phyloP scores from a whole-genome alignment of 306 rosid genomes.

The Gastrolobium bilobum region DNA sequence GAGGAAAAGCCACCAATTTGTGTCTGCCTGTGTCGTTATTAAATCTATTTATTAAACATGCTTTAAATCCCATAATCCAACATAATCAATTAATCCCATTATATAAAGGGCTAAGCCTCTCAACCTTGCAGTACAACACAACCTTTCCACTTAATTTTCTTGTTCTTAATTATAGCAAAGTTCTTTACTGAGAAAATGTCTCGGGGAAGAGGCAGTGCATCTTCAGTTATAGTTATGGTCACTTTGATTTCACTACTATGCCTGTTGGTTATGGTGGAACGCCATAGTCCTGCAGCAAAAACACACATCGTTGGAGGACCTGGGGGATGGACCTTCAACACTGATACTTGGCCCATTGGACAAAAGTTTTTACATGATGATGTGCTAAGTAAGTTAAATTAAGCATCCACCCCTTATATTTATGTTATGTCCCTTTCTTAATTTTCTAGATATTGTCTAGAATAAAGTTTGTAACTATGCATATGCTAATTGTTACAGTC shows the following conservation, averaged over 20 bases:
- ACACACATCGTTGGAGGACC: slow-evolving; percentile 56
- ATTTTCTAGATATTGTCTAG: neutral
- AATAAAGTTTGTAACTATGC: neutral
- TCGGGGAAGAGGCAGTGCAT: slow-evolving; percentile 82
- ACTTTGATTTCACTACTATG: slow-evolving; percentile 37
- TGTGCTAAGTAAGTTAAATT: slow-evolving; percentile 53
- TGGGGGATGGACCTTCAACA: slow-evolving; percentile 62
- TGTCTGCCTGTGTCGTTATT: slow-evolving; percentile 26
- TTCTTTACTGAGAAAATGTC: slow-evolving; percentile 35
- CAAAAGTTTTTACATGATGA: slow-evolving; percentile 59
- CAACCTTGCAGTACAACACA: slow-evolving; percentile 13
- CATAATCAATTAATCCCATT: slow-evolving; percentile 17
- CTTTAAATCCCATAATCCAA: slow-evolving; percentile 21
- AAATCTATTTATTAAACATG: slow-evolving; percentile 6
- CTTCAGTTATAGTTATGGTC: slow-evolving; percentile 27
- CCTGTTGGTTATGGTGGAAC: slow-evolving; percentile 47
- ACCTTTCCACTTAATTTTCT: neutral
- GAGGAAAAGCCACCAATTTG: slow-evolving; percentile 28
- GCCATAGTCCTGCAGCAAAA: slow-evolving; percentile 42
- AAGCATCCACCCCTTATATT: neutral
- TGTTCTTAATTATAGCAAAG: neutral
- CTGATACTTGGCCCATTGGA: slow-evolving; percentile 55
- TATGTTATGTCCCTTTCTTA: neutral
- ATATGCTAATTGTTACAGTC: slow-evolving; percentile 39
- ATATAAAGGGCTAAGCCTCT: slow-evolving; percentile 45